Evolutionary conservation across 192 early-diverging fungal genomes (phyloP), one percentile per base, ranked within the genome.

Genomic region (Dispira parvispora): DNA sequence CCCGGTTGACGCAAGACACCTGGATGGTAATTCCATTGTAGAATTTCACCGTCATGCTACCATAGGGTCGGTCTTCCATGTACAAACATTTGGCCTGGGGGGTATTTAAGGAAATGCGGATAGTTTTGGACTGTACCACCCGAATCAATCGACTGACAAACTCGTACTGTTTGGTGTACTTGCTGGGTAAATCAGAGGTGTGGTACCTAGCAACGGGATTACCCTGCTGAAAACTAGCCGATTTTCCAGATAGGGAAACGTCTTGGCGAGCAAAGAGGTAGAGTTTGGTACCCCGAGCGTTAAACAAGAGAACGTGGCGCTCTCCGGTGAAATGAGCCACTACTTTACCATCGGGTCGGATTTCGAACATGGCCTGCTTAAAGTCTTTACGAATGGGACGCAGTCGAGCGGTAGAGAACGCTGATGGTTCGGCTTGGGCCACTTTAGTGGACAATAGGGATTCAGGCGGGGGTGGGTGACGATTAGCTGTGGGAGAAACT

Each of bases 81-180:
- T 86, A 56, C 21, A 69, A 54, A 56, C 80, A 86, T 43, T 79
- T 75, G 0, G 84, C 88, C 70, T 88, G 88, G 18, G 88, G 81
- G 11, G 85, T 86, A 57, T 70, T 75, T 25, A 90, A 78, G 6
- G 72, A 62, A 38, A 90, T 78, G 52, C 84, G 79, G n/a, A 80
- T 77, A 14, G 83, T 84, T 67, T 84, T 83, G 2, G 73, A 68
- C 6, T 74, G 68, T 0, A 89, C 70, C 26, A 81, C 71, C 13
- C 71, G 61, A 0, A 86, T 75, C 64, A 84, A 82, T 27, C 73
- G 27, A 52, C 67, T 42, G 27, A 80, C 63, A 63, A 83, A 69
- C 44, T 71, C 73, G 68, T 60, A 76, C 64, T 47, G 69, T 55
- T 72, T 77, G 52, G 45, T 64, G 64, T 25, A 78, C 58, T 12